Conservation (phyloP, 345 rosid genomes). For the Eucalyptus decipiens region DNA sequence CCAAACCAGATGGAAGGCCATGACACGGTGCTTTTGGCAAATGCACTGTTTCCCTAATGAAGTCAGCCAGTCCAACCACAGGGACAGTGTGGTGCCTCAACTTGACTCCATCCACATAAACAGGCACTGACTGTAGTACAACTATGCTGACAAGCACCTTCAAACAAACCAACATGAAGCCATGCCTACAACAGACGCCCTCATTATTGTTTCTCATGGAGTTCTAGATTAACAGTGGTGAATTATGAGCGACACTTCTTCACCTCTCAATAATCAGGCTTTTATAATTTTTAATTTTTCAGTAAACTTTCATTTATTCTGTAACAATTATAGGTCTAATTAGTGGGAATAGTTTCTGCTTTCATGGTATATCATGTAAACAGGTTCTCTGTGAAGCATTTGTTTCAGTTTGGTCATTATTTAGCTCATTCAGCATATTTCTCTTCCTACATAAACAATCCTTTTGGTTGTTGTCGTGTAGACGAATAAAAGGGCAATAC, state of each 20-base stretch:
- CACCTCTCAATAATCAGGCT: neutral
- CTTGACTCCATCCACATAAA: neutral
- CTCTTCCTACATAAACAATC: neutral
- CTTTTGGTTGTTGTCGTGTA: neutral
- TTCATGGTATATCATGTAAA: neutral
- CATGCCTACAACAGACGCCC: neutral
- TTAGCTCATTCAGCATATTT: neutral
- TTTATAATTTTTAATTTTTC: neutral
- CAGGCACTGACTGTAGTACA: neutral
- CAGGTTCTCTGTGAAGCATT: neutral
- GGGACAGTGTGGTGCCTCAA: neutral
- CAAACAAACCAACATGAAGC: neutral
- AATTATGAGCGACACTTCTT: neutral
- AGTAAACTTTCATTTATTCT: neutral
- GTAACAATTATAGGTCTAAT: neutral
- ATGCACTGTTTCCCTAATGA: neutral
- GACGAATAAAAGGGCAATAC: neutral
- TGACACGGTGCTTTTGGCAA: neutral
- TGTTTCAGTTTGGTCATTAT: neutral
- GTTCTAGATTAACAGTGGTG: neutral
- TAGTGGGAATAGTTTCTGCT: neutral
- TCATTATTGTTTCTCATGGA: neutral
- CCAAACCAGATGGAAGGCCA: neutral
- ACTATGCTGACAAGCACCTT: neutral
- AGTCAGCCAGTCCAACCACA: neutral